Conservation (phyloP, 768 basidiomycete species). For the Sporobolomyces phaffii region DNA sequence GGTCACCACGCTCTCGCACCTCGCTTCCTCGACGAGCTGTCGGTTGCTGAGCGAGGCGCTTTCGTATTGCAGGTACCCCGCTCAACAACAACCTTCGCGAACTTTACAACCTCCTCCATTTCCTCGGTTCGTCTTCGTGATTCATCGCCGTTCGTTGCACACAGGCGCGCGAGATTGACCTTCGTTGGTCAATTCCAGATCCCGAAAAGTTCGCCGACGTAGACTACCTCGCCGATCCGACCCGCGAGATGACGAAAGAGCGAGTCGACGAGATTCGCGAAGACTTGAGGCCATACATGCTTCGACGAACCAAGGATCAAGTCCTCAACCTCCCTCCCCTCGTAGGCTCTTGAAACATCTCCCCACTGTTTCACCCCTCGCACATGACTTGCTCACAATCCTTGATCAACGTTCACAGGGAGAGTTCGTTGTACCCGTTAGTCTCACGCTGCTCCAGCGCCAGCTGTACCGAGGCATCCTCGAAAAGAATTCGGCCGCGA, state of each 20-base stretch:
- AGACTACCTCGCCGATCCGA: constrained; percentile 64
- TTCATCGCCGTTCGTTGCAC: neutral
- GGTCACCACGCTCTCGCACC: constrained; percentile 69
- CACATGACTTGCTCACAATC: too few relatives aligned
- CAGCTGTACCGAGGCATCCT: constrained; percentile 48
- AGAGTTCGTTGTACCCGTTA: constrained; percentile 50
- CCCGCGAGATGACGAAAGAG: constrained; percentile 71
- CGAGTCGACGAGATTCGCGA: constrained; percentile 71
- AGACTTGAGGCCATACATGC: constrained; percentile 74
- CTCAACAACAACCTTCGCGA: constrained; percentile 96
- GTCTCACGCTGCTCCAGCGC: constrained; percentile 46
- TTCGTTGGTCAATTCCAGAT: constrained; percentile 48
- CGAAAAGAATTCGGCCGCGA: constrained; percentile 43
- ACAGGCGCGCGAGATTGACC: neutral
- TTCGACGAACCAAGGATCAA: constrained; percentile 71
- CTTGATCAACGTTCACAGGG: constrained; percentile 37
- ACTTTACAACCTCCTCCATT: constrained; percentile 94
- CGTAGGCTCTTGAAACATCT: constrained; percentile 26
- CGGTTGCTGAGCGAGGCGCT: too few relatives aligned
- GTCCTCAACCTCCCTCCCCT: constrained; percentile 42
- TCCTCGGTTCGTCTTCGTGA: constrained; percentile 52
- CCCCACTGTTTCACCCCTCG: too few relatives aligned
- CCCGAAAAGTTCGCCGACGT: constrained; percentile 69
- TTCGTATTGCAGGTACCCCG: constrained; percentile 70
- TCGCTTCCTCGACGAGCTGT: too few relatives aligned